Base-by-base conservation (phyloP, 108 stramenopile genomes). In the Skeletonema grethae region DNA sequence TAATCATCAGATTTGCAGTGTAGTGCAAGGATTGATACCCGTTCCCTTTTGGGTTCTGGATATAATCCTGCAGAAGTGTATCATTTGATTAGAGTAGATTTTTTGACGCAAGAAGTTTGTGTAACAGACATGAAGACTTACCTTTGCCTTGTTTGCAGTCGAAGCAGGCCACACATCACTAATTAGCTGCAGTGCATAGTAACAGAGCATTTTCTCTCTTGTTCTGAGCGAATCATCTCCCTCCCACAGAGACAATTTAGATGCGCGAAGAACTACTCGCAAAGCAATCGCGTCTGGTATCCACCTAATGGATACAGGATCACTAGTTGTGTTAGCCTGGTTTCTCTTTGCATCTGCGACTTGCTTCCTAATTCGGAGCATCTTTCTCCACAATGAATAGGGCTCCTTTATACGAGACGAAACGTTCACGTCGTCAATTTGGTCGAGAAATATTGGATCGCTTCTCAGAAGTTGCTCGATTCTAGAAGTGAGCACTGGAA, bases 1-100 rank as follows among this genome's bases (percentile, higher is more conserved):
- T 64, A 18, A 63, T 64, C 29, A 69, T 61, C 8, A 90, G 79
- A 12, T 63, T 38, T 8, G 90, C 88, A 16, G 95, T 96, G 70
- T 93, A 89, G 82, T 97, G 97, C 28, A 97, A 72, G 59, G 88
- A 88, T 63, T 92, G 97, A 76, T 97, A 97, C 18, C 97, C 97
- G 80, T 97, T 97, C 18, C 82, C 61, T 80, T 97, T 97, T 22
- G 97, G 95, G 30, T 68, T 34, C 55, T 70, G 73, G 32, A 97
- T 89, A 65, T 97, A 97, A 78, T 97, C 94, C 60, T 43, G 13
- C 5, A 15, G 41, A 4, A 43, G 15, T 10, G 11, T 38, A 0
- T 12, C 10, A 43, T 5, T 13, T 12, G 38, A 8, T 43, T 43
- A 43, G 41, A n/a, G 15, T n/a, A 5, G 12, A 43, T 1, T n/a